Evolutionary conservation across 257 asterid genomes (phyloP).

Genomic region (Solanum peruvianum): DNA sequence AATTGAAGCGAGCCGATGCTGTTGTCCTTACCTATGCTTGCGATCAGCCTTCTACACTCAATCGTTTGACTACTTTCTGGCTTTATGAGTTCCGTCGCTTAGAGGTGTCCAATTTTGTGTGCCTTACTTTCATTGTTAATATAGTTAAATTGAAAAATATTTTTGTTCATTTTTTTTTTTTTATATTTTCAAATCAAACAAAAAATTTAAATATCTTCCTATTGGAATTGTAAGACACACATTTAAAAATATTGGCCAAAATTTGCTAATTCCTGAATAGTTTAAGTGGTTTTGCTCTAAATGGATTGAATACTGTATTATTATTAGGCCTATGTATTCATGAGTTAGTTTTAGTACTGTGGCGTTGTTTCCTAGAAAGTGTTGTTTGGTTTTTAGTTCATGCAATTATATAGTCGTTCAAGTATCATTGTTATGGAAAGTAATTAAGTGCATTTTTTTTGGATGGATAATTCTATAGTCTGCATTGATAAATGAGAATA

Average conservation of each 20-base stretch:
- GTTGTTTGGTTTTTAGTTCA: background rate
- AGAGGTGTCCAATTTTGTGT: slow-evolving; percentile 32
- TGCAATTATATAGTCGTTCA: background rate
- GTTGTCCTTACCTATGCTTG: slow-evolving; percentile 95
- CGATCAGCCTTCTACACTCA: slow-evolving; percentile 78
- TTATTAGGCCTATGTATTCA: background rate
- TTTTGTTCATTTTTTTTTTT: background rate
- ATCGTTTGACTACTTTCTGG: slow-evolving; percentile 91
- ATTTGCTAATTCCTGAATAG: background rate
- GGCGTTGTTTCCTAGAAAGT: background rate
- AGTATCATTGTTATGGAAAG: background rate
- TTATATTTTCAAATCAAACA: background rate
- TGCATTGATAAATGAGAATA: background rate
- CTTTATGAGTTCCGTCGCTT: slow-evolving; percentile 83
- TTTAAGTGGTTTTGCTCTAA: background rate
- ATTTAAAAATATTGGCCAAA: background rate
- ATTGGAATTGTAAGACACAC: background rate
- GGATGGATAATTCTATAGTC: background rate
- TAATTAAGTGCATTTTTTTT: background rate
- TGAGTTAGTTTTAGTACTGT: background rate
- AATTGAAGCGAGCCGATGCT: slow-evolving; percentile 92
- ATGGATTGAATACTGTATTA: background rate
- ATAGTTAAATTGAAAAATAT: background rate
- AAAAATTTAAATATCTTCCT: background rate
- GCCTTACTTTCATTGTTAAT: background rate